These are phyloP conservation scores for Scalesia atractyloides DNA, from an alignment of 129 eudicot genomes.

Conservation along the genomic window DNA sequence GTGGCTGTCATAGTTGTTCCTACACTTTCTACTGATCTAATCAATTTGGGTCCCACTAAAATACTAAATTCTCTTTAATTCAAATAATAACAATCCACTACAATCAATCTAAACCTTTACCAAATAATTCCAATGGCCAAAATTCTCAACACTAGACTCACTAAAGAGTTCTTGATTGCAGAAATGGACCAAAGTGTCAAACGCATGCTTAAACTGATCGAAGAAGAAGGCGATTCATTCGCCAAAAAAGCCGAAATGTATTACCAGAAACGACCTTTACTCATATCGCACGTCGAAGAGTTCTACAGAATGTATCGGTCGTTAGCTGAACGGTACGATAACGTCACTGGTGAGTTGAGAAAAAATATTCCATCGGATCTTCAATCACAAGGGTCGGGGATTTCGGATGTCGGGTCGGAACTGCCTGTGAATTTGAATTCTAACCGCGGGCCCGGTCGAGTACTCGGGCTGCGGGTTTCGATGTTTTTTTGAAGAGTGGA, in stretches of 20 bases:
- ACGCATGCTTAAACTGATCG: constrained; percentile 84
- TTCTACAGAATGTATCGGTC: constrained; percentile 80
- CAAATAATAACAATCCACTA: constrained; percentile 13
- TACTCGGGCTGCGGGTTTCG: constrained; percentile 86
- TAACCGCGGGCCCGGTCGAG: constrained; percentile 45
- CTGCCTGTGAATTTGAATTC: constrained; percentile 51
- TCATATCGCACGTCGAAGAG: constrained; percentile 71
- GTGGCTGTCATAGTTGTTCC: constrained; percentile 48
- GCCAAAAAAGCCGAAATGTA: constrained; percentile 95
- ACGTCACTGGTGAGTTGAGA: constrained; percentile 72
- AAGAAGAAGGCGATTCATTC: constrained; percentile 86
- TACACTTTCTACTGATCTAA: constrained; percentile 39
- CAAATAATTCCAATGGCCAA: constrained; percentile 19
- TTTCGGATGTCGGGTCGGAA: constrained; percentile 66
- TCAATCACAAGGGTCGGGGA: constrained; percentile 69
- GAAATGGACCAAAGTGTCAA: constrained; percentile 89
- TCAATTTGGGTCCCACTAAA: constrained; percentile 32
- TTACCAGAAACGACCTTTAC: constrained; percentile 77
- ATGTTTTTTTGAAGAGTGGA: constrained; percentile 51
- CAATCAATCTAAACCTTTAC: constrained; percentile 17
- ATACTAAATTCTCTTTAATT: constrained; percentile 10
- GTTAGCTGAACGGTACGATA: constrained; percentile 81
- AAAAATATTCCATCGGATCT: constrained; percentile 69
- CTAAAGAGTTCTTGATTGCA: constrained; percentile 45
- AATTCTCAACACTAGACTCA: constrained; percentile 31